Evolutionary conservation across 108 stramenopile species (phyloP).

Genomic region (Cyclotella atomus): DNA sequence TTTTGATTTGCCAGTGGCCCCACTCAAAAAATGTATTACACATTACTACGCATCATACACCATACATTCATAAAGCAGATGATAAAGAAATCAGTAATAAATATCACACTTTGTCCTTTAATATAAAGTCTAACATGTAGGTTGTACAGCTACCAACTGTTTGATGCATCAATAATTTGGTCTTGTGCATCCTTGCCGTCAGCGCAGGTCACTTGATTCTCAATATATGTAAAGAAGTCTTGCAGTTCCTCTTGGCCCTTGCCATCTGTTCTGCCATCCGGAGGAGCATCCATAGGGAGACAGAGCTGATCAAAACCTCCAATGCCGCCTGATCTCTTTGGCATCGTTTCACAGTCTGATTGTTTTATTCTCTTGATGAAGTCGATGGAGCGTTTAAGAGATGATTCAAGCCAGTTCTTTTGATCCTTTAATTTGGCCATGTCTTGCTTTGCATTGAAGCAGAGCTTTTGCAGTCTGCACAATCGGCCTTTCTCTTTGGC

Average conservation of each 20-base stretch:
- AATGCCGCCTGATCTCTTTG: background rate
- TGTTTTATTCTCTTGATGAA: slow-evolving; percentile 16
- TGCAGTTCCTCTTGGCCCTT: slow-evolving; percentile 1
- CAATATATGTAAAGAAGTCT: slow-evolving; percentile 1
- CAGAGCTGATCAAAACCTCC: slow-evolving; percentile 1
- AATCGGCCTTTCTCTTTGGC: slow-evolving; percentile 1
- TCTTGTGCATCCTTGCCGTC: slow-evolving; percentile 2
- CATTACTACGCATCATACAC: too few species aligned
- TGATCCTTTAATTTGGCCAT: slow-evolving; percentile 10
- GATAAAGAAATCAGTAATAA: too few species aligned
- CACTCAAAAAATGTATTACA: too few species aligned
- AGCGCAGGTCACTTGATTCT: slow-evolving; percentile 2
- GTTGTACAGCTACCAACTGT: slow-evolving; percentile 12
- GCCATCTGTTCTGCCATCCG: background rate
- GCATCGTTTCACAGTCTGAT: background rate
- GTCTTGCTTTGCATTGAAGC: slow-evolving; percentile 28
- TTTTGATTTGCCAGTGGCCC: too few species aligned
- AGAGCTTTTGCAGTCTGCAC: slow-evolving; percentile 21
- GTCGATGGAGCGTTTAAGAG: slow-evolving; percentile 20
- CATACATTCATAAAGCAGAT: too few species aligned
- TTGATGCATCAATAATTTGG: background rate
- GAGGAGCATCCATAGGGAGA: background rate
- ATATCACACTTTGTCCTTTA: too few species aligned
- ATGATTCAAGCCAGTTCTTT: slow-evolving; percentile 17
- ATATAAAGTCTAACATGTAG: too few species aligned